phyloP scores from a whole-genome alignment of 495 filamentous ascomycete genomes.

The Delitschia confertaspora region DNA sequence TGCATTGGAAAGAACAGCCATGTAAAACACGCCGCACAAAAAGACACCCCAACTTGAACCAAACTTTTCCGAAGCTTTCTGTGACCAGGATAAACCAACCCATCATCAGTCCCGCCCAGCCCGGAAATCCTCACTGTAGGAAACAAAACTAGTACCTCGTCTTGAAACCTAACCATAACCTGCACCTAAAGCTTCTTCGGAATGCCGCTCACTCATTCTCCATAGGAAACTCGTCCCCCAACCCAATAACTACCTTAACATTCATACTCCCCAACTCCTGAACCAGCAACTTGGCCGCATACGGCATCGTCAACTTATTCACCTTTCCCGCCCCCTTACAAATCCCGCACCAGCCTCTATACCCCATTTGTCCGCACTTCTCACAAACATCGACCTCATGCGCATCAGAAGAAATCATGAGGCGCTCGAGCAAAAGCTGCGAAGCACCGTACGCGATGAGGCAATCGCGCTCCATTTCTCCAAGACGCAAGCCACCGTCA shows the following conservation, averaged over 20 bases:
- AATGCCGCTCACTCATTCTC: conserved; percentile 2
- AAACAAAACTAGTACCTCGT: no score
- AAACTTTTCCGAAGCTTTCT: no score
- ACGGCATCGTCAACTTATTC: conserved; percentile 91
- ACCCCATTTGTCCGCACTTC: conserved; percentile 87
- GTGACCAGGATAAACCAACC: no score
- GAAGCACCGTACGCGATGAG: conserved; percentile 81
- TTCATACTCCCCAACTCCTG: conserved; percentile 99
- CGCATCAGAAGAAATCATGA: conserved; percentile 89
- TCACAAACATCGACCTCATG: conserved; percentile 90
- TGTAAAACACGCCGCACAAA: no score
- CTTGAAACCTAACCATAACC: no score
- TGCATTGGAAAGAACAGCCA: no score
- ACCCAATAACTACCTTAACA: conserved; percentile 70
- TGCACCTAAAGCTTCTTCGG: no score
- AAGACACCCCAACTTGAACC: no score
- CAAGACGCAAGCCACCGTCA: conserved; percentile 84
- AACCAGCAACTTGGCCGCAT: conserved; percentile 92
- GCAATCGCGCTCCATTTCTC: conserved; percentile 99
- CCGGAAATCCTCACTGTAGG: no score
- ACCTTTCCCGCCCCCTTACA: conserved; percentile 76
- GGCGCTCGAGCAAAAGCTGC: conserved; percentile 82
- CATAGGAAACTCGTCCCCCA: conserved; percentile 82
- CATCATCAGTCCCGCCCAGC: no score
- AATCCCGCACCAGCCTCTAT: conserved; percentile 82